phyloP scores from a whole-genome alignment of 441 rosid species.

The Metrosideros polymorpha region DNA sequence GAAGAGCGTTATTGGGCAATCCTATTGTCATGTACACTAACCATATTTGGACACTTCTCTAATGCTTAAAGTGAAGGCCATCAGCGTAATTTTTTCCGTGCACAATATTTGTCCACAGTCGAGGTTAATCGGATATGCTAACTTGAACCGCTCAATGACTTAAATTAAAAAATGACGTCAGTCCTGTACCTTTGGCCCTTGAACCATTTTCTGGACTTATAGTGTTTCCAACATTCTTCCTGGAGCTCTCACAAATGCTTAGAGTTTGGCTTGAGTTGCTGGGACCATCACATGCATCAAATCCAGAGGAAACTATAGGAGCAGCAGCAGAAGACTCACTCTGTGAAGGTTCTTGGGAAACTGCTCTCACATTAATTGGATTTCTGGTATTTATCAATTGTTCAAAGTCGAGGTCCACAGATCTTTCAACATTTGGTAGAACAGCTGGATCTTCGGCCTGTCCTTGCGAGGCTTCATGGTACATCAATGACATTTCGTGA shows the following conservation, averaged over 20 bases:
- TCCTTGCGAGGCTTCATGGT: constrained; percentile 17
- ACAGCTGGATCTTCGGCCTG: constrained; percentile 17
- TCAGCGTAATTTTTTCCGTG: neutral
- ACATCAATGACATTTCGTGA: constrained; percentile 18
- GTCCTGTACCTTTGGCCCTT: constrained; percentile 33
- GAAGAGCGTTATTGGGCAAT: neutral
- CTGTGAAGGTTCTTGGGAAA: constrained; percentile 57
- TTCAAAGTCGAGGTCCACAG: constrained; percentile 33
- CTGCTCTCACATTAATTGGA: constrained; percentile 22
- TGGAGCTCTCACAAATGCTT: constrained; percentile 49
- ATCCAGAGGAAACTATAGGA: constrained; percentile 51
- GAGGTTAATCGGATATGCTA: neutral
- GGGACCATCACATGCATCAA: constrained; percentile 54
- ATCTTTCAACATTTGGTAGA: constrained; percentile 20
- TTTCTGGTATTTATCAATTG: constrained; percentile 34
- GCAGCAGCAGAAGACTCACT: constrained; percentile 73
- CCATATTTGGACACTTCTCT: neutral
- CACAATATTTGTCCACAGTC: neutral
- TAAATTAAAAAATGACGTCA: neutral
- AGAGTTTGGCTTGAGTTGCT: constrained; percentile 45
- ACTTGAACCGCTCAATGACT: neutral
- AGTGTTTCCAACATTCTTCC: constrained; percentile 29
- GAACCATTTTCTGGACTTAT: constrained; percentile 31
- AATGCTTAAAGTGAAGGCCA: neutral
- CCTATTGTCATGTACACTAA: neutral